Conservation (phyloP, 2,329 filamentous ascomycete species). For the Pseudocercospora fijiensis region DNA sequence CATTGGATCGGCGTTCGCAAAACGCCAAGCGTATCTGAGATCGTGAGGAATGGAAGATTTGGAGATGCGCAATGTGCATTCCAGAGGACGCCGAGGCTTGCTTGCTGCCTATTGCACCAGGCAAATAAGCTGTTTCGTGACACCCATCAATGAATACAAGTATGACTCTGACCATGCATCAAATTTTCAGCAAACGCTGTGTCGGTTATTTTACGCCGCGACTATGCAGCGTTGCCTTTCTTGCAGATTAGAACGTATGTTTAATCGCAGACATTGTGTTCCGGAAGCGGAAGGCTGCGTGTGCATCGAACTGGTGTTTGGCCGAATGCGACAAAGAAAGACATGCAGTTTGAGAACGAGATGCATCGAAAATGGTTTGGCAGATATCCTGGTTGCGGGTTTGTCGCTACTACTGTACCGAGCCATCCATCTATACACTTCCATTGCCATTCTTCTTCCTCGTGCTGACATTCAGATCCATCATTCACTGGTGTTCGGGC, state of each 20-base stretch:
- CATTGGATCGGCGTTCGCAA: constrained; percentile 8
- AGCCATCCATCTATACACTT: no score
- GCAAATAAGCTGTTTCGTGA: constrained; percentile 18
- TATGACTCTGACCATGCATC: constrained; percentile 6
- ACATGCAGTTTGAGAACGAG: constrained; percentile 17
- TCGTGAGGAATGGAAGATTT: constrained; percentile 18
- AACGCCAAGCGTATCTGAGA: not conserved
- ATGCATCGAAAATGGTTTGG: constrained; percentile 24
- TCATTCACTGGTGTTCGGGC: not conserved
- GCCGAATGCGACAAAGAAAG: constrained; percentile 29
- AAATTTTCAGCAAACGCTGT: not conserved
- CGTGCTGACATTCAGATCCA: not conserved
- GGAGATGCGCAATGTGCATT: constrained; percentile 21
- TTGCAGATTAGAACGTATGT: not conserved
- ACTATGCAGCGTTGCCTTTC: not conserved
- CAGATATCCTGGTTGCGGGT: constrained; percentile 18
- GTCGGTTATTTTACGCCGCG: not conserved
- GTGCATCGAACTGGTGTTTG: constrained; percentile 7
- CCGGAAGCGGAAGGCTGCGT: constrained; percentile 20
- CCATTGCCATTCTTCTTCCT: not conserved
- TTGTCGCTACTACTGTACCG: constrained; percentile 13
- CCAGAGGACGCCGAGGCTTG: constrained; percentile 15
- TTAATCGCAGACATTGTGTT: constrained; percentile 26
- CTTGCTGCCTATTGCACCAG: constrained; percentile 17
- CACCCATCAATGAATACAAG: constrained; percentile 12